Conservation (phyloP, 2,329 filamentous ascomycete genomes). For the Nemania sp. region DNA sequence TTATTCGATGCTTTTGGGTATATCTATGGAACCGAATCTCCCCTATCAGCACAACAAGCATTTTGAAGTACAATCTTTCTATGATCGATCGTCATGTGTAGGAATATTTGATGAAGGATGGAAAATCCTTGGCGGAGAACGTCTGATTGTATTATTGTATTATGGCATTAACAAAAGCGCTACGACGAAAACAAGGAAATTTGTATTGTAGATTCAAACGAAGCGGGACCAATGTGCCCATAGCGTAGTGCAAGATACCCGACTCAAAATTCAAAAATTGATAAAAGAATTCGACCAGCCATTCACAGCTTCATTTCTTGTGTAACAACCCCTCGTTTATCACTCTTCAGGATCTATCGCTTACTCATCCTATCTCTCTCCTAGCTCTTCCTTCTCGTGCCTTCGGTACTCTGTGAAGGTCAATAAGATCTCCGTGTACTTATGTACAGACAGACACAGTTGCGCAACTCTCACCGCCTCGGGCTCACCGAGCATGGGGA, state of each 20-base stretch:
- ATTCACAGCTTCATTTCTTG: neutral
- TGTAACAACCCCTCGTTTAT: neutral
- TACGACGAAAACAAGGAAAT: neutral
- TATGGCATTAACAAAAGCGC: neutral
- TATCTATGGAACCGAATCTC: neutral
- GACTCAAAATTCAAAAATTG: conserved; percentile 16
- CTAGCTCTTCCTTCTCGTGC: neutral
- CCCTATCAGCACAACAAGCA: neutral
- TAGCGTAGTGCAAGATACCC: conserved; percentile 27
- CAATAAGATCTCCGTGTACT: neutral
- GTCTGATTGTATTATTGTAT: neutral
- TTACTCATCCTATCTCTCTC: neutral
- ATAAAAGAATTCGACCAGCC: conserved; percentile 1
- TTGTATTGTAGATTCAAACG: conserved; percentile 6
- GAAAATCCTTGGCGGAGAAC: neutral
- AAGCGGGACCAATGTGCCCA: conserved; percentile 19
- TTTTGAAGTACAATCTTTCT: neutral
- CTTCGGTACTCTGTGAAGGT: no score
- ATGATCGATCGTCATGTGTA: neutral
- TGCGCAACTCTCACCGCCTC: neutral
- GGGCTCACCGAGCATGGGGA: neutral
- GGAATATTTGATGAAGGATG: conserved; percentile 13
- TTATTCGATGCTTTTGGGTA: neutral
- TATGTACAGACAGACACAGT: neutral
- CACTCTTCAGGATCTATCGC: neutral